Base-by-base conservation (phyloP, 2,329 filamentous ascomycete species). In the Phaeosphaeria sp. region DNA sequence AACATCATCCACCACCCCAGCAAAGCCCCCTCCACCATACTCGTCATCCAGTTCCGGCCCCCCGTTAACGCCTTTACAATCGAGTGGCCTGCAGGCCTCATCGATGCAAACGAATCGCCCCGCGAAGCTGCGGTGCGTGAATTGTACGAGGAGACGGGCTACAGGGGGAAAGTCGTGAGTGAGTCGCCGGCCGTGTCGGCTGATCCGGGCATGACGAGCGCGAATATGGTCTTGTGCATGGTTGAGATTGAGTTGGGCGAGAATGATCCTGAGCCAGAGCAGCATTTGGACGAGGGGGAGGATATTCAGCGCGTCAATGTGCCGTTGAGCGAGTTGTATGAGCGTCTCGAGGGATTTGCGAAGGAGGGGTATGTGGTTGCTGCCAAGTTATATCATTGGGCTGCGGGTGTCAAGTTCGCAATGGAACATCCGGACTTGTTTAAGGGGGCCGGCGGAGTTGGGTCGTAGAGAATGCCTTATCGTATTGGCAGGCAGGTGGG, bases 101-200 rank as follows among this genome's bases (percentile, higher is more conserved):
- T 70, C 46, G 86, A 88, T 67, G 80, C 80, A 15, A 81, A 82
- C 9, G 86, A 88, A 70, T 82, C 80, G 6, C 80, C 85, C 1
- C 81, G 85, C 68, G 77, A 83, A 58, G 84, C 83, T 52, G 86
- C 86, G 0, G 78, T 88, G 1, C 78, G 86, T 21, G 86, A 88
- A 71, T 74, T 88, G 50, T 85, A 81, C 65, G 86, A 88, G 72
- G 86, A 88, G 72, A 88, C 86, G 0, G 86, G 86, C 9, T 88
- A 87, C 69, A 79, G 86, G 52, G 88, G 84, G 25, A 66, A 58
- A 11, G 66, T 76, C 0, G 46, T 70, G 3, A 59, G 53, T 11
- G 60, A 62, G 3, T 59, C 54, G 3, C 67, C 67, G 0, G 52
- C 65, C 0, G 67, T 70, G 6, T 60, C 67, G 4, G 69, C 69